Percentiles rank a stretch among this genome's conserved stretches.
Evolutionary conservation across 2,329 filamentous ascomycete genomes (phyloP).

Genomic region (Grosmannia serpens): DNA sequence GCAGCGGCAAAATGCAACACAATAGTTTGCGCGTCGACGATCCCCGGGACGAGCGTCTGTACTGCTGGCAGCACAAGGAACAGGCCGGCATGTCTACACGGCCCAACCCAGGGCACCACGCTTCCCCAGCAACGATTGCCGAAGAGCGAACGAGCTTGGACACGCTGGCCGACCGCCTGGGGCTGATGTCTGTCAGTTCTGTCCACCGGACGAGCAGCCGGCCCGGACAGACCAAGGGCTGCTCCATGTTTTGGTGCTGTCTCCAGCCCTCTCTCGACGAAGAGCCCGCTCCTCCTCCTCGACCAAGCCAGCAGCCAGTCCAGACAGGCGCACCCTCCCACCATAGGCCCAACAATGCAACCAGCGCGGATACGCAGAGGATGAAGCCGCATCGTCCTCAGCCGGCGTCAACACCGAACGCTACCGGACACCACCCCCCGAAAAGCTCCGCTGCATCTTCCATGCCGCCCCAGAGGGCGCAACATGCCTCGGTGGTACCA

Average conservation of each 20-base stretch:
- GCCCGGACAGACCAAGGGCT: constrained; percentile 19
- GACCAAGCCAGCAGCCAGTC: constrained; percentile 35
- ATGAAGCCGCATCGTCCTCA: neutral
- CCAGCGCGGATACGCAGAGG: too few species aligned
- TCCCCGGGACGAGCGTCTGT: constrained; percentile 50
- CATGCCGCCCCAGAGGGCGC: constrained; percentile 24
- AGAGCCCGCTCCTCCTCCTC: constrained; percentile 23
- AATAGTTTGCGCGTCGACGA: constrained; percentile 31
- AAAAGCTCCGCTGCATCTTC: constrained; percentile 7
- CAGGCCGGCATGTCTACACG: constrained; percentile 50
- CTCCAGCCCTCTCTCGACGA: constrained; percentile 38
- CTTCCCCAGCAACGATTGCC: constrained; percentile 39
- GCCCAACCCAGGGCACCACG: constrained; percentile 32
- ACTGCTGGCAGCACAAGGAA: constrained; percentile 93
- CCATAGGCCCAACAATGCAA: neutral
- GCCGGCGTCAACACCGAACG: neutral
- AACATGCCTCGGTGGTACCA: constrained; percentile 59
- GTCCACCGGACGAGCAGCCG: constrained; percentile 16
- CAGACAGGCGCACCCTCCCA: constrained; percentile 11
- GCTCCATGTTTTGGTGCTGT: constrained; percentile 37
- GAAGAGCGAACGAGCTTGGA: constrained; percentile 70
- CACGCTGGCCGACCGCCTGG: constrained; percentile 69
- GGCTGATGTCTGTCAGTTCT: constrained; percentile 50
- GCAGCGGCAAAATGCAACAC: constrained; percentile 5
- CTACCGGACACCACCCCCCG: constrained; percentile 8